Percentiles rank a stretch among this genome's conserved stretches.
These are phyloP conservation scores for Gossypioides kirkii DNA, from an alignment of 345 rosid genomes.

Conservation along the genomic window DNA sequence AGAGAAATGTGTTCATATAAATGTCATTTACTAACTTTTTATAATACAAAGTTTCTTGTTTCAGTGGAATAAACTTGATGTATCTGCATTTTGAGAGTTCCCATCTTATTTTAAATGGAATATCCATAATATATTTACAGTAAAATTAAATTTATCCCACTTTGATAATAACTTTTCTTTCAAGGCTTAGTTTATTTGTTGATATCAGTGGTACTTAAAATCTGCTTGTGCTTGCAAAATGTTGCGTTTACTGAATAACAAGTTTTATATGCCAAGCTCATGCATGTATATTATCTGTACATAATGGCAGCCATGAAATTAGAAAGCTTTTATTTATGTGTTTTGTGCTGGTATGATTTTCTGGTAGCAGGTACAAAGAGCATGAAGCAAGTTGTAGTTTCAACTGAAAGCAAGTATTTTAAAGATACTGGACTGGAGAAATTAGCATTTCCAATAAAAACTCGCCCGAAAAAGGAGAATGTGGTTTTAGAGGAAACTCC, in stretches of 20 bases:
- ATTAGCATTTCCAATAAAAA: constrained; percentile 32
- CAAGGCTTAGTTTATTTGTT: neutral
- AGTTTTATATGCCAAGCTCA: neutral
- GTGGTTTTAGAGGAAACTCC: constrained; percentile 16
- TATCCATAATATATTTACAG: neutral
- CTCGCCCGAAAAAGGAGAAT: neutral
- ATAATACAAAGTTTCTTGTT: neutral
- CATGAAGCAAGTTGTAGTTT: constrained; percentile 25
- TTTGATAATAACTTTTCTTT: neutral
- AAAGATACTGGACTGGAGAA: constrained; percentile 42
- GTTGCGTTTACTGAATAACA: neutral
- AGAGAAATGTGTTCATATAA: neutral
- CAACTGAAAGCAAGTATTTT: constrained; percentile 29
- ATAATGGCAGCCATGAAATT: neutral
- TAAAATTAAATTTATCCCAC: neutral
- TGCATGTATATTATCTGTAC: neutral
- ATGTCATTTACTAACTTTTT: neutral
- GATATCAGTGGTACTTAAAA: neutral
- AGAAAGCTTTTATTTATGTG: neutral
- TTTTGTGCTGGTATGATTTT: neutral
- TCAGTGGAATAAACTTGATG: neutral
- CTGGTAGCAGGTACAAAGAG: constrained; percentile 17
- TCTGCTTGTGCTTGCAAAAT: neutral
- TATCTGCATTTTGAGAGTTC: neutral
- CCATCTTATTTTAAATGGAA: neutral